Conservation (phyloP, 352 stramenopile genomes). For the Phytophthora citricola region DNA sequence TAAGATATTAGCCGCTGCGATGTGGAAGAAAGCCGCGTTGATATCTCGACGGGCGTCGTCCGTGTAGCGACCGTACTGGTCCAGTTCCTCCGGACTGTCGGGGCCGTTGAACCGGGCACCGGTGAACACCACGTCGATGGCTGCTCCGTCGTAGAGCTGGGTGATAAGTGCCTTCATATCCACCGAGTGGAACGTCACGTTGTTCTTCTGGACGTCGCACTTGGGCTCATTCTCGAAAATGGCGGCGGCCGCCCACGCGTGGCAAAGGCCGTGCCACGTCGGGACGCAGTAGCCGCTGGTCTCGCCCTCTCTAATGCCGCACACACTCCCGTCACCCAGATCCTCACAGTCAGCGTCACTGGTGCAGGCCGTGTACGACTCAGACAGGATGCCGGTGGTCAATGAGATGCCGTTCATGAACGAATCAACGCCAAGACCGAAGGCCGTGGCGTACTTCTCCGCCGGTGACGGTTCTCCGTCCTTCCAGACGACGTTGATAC, state of each 20-base stretch:
- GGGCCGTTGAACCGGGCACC: constrained; percentile 47
- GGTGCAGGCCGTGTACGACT: constrained; percentile 33
- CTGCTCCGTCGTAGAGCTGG: constrained; percentile 48
- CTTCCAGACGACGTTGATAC: constrained; percentile 57
- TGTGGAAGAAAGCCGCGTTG: constrained; percentile 55
- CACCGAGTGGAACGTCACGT: constrained; percentile 54
- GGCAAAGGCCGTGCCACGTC: constrained; percentile 51
- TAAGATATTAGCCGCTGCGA: constrained; percentile 57
- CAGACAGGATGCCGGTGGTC: constrained; percentile 42
- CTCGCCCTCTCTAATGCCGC: constrained; percentile 34
- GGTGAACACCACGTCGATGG: constrained; percentile 47
- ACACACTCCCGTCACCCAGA: constrained; percentile 32
- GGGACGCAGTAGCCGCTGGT: constrained; percentile 55
- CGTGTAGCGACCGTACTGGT: constrained; percentile 59
- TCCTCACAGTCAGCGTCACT: constrained; percentile 34
- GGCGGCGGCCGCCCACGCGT: constrained; percentile 51
- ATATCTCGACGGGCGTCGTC: constrained; percentile 53
- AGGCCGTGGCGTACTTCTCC: constrained; percentile 56
- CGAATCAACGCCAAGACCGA: constrained; percentile 34
- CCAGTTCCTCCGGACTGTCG: constrained; percentile 30
- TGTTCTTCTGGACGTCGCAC: constrained; percentile 52
- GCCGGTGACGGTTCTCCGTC: constrained; percentile 34
- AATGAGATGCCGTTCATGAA: constrained; percentile 47
- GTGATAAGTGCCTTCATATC: constrained; percentile 62
- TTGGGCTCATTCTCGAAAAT: constrained; percentile 50